These are phyloP conservation scores for Excoecaria agallocha DNA, from an alignment of 345 rosid species.

Conservation along the genomic window DNA sequence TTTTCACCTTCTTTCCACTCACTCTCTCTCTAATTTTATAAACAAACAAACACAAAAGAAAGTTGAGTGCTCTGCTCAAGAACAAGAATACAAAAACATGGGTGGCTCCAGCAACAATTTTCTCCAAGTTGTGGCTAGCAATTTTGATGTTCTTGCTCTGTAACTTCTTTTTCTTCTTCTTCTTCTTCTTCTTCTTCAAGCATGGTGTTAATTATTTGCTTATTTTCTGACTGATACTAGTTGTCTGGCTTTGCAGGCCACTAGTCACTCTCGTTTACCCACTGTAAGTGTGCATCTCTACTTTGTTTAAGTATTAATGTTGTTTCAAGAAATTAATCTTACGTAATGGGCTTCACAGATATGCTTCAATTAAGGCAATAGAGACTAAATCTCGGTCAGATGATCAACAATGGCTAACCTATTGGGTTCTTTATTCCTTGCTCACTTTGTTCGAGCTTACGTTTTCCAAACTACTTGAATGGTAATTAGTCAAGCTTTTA, in stretches of 20 bases:
- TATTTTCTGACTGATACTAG: not conserved
- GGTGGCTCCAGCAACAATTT: slow-evolving; percentile 22
- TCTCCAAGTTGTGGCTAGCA: slow-evolving; percentile 29
- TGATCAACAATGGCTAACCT: slow-evolving; percentile 81
- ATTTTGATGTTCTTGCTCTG: slow-evolving; percentile 35
- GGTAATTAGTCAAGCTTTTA: slow-evolving; percentile 25
- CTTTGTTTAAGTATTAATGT: not conserved
- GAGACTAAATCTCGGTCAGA: slow-evolving; percentile 59
- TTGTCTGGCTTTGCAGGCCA: slow-evolving; percentile 21
- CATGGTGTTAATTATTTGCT: not conserved
- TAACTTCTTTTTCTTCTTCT: slow-evolving; percentile 1
- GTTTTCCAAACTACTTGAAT: slow-evolving; percentile 53
- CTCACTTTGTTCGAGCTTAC: slow-evolving; percentile 75
- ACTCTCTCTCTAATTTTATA: no score
- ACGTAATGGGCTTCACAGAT: slow-evolving; percentile 30
- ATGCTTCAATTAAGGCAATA: slow-evolving; percentile 72
- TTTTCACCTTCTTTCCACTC: not conserved
- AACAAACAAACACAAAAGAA: not conserved
- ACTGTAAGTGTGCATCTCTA: slow-evolving; percentile 18
- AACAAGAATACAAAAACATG: not conserved
- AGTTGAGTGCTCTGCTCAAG: not conserved
- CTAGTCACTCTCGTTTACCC: slow-evolving; percentile 33
- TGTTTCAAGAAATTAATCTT: not conserved
- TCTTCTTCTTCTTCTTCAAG: not conserved
- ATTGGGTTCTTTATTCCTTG: slow-evolving; percentile 85